Conservation (phyloP, 1,284 basidiomycete genomes). For the Apiotrichum gamsii region DNA sequence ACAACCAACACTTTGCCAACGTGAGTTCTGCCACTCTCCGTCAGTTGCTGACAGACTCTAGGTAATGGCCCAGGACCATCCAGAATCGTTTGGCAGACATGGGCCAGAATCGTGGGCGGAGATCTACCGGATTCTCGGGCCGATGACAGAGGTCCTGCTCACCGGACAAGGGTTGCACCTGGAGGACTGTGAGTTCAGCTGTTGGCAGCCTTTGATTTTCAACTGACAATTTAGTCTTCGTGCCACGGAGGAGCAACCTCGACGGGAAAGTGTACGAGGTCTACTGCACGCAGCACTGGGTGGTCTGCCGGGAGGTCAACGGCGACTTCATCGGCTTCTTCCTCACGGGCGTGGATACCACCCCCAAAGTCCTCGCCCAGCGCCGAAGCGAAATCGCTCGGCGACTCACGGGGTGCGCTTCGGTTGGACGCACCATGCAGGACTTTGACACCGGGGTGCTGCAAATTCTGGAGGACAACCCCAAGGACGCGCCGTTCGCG, state of each 20-base stretch:
- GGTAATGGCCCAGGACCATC: not conserved
- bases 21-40: not conserved
- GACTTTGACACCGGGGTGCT: conserved; percentile 38
- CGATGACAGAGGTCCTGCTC: not conserved
- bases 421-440: conserved; percentile 30
- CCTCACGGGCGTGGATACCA: conserved; percentile 35
- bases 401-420: conserved; percentile 36
- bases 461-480: conserved; percentile 28
- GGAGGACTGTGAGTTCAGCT: no score
- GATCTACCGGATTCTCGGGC: conserved; percentile 5
- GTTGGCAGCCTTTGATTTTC: no score
- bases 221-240: no score
- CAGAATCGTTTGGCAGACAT: conserved; percentile 1
- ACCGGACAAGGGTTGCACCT: no score
- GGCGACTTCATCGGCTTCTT: conserved; percentile 29
- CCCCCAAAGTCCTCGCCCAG: conserved; percentile 28
- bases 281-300: not conserved
- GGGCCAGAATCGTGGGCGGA: conserved; percentile 26
- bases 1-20: conserved; percentile 38
- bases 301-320: conserved; percentile 25
- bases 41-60: not conserved
- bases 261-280: not conserved
- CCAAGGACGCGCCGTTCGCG: conserved; percentile 36
- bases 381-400: conserved; percentile 25
- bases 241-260: not conserved